Percentiles rank a stretch among this genome's conserved stretches.
Conservation (phyloP, 805 yeast species). For the Ogataea trehalophila region DNA sequence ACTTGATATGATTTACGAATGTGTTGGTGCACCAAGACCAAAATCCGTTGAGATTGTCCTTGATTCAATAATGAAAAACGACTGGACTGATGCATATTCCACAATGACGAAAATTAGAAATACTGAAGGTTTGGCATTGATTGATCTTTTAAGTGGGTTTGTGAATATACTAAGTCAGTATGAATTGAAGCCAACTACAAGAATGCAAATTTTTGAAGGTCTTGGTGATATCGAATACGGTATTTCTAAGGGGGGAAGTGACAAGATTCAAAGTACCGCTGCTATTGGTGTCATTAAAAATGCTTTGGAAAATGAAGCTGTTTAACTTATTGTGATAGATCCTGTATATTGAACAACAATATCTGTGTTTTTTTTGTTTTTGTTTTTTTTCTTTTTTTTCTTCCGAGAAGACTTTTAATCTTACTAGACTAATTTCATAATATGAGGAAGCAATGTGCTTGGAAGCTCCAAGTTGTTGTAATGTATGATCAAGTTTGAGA, state of each 20-base stretch:
- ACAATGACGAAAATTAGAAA: conserved; percentile 64
- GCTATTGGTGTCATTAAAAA: conserved; percentile 79
- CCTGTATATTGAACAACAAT: background rate
- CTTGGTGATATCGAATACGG: conserved; percentile 88
- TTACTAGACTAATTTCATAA: too few species aligned
- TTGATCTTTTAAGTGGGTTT: conserved; percentile 77
- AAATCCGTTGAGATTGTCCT: conserved; percentile 71
- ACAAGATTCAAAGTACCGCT: conserved; percentile 84
- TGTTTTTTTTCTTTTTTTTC: too few species aligned
- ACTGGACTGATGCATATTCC: conserved; percentile 74
- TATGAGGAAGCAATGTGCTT: too few species aligned
- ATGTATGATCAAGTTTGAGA: too few species aligned
- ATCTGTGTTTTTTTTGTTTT: too few species aligned
- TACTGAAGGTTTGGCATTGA: conserved; percentile 80
- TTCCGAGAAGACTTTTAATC: too few species aligned
- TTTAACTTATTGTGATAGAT: background rate
- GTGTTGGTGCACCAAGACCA: conserved; percentile 95
- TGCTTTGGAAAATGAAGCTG: conserved; percentile 47
- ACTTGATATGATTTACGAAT: conserved; percentile 78
- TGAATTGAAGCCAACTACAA: conserved; percentile 57
- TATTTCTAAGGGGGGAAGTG: conserved; percentile 88
- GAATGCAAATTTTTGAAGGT: conserved; percentile 62
- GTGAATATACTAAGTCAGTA: conserved; percentile 64
- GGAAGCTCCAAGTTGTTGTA: too few species aligned
- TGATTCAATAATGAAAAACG: conserved; percentile 75